Conservation (phyloP, 805 yeast species). For the Myxozyma mucilagina region DNA sequence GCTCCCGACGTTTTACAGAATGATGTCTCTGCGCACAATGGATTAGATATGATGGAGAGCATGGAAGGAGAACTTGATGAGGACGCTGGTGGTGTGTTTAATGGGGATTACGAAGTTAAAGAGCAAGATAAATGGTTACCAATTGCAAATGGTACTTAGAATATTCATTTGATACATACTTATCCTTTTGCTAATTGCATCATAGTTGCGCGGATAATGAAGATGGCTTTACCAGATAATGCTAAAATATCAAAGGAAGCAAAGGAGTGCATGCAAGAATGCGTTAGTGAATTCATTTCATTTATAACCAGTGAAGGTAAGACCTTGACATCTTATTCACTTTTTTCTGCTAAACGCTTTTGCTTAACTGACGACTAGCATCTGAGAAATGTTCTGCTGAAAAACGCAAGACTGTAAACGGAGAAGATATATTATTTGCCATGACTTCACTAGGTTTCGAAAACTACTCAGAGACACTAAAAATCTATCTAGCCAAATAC, state of each 20-base stretch:
- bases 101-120: slow-evolving; percentile 51
- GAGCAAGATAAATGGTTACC: slow-evolving; percentile 65
- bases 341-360: too few relatives aligned
- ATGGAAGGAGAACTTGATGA: slow-evolving; percentile 20
- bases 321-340: not conserved
- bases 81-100: slow-evolving; percentile 11
- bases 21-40: not conserved
- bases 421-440: slow-evolving; percentile 66
- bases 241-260: slow-evolving; percentile 81
- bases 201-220: slow-evolving; percentile 70
- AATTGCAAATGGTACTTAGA: slow-evolving; percentile 52
- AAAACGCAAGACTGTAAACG: slow-evolving; percentile 68
- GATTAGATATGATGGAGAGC: slow-evolving; percentile 5
- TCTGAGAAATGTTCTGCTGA: slow-evolving; percentile 64
- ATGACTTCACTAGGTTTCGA: slow-evolving; percentile 68
- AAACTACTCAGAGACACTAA: slow-evolving; percentile 66
- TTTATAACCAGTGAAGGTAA: slow-evolving; percentile 60
- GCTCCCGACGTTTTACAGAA: not conserved
- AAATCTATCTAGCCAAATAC: slow-evolving; percentile 67
- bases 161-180: not conserved
- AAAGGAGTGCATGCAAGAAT: slow-evolving; percentile 73
- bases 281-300: slow-evolving; percentile 66
- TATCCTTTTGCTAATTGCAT: not conserved
- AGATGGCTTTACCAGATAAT: slow-evolving; percentile 65
- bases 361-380: slow-evolving; percentile 33